Base-by-base conservation (phyloP, 2,329 filamentous ascomycete genomes). In the Xylaria sp. region DNA sequence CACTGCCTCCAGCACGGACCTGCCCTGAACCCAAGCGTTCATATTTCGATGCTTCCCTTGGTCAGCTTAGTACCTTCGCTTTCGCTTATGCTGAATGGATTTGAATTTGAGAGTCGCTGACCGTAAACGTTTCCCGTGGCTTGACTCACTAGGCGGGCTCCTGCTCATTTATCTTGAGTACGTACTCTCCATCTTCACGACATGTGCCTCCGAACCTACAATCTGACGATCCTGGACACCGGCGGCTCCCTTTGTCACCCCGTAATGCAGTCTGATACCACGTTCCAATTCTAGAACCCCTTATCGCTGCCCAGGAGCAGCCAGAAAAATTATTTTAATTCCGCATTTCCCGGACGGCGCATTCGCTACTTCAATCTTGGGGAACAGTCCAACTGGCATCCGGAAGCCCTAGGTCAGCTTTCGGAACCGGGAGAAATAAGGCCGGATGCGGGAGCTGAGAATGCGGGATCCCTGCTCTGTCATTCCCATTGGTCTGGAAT, bases 261-360 rank as follows among this genome's bases (percentile, higher is more conserved):
- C 57, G 18, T 32, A 60, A 23, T 30, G 12, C 39, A 30, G 10
- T 13, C 20, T 10, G 1, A 59, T 9, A 39, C 13, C 28, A 13
- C 25, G 9, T 25, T n/a, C n/a, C 4, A 30, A 23, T 81, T 32
- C 84, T 84, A 59, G 82, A 81, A 57, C 83, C 84, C 78, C 84
- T 86, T 0, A 79, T 81, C 7, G 83, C 84, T 8, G 81, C 82
- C 83, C 83, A 86, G 12, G 76, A 78, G 1, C 84, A 84, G 10
- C 80, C 81, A 8, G 80, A 79, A 59, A 85, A 83, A 13, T 83
- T 83, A 32, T 84, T 83, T 75, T 84, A 85, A 71, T 86, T 84
- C 66, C 84, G 81, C 64, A 81, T 79, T 39, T 80, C 23, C 69
- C 66, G n/a, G 76, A 74, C 39, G 77, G 73, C 59, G 82, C 79